Percentiles rank a stretch among this genome's conserved stretches.
Conservation (phyloP, 2,329 filamentous ascomycete genomes). For the Fusarium pilosicola region DNA sequence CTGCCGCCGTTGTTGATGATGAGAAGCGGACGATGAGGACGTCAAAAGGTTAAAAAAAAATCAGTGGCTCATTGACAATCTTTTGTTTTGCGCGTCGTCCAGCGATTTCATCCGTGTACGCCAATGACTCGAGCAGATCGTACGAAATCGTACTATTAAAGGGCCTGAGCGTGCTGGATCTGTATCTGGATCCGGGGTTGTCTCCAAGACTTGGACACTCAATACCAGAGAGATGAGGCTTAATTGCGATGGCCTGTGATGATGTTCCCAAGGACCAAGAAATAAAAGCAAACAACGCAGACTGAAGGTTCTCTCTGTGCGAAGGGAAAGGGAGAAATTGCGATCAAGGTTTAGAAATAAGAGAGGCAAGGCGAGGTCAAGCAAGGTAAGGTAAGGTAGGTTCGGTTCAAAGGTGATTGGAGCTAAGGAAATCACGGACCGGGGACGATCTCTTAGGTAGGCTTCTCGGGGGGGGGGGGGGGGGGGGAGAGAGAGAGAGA, state of each 20-base stretch:
- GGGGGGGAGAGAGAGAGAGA: background rate
- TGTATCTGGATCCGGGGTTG: background rate
- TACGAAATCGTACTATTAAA: slow-evolving; percentile 3
- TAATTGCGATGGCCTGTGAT: background rate
- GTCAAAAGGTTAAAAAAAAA: background rate
- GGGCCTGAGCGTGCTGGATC: slow-evolving; percentile 4
- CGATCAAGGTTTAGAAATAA: slow-evolving; percentile 18
- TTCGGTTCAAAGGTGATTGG: slow-evolving; percentile 10
- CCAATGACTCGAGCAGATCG: slow-evolving; percentile 20
- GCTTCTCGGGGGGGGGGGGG: background rate
- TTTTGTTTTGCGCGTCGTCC: slow-evolving; percentile 6
- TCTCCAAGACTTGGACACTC: background rate
- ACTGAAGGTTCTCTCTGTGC: background rate
- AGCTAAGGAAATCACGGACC: slow-evolving; percentile 28
- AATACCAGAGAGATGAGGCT: background rate
- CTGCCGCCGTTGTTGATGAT: background rate
- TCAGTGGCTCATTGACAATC: background rate
- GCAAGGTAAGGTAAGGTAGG: background rate
- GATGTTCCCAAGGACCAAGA: background rate
- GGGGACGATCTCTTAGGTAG: slow-evolving; percentile 19
- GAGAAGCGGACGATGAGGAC: background rate
- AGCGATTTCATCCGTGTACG: slow-evolving; percentile 11
- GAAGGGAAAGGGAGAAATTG: slow-evolving; percentile 23
- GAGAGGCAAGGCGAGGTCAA: slow-evolving; percentile 13
- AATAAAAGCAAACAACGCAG: background rate